A percentile compares a stretch with the other conserved stretches of the same genome.
phyloP scores from a whole-genome alignment of 2,329 filamentous ascomycete species.

The Dothideomycetidae sp. region DNA sequence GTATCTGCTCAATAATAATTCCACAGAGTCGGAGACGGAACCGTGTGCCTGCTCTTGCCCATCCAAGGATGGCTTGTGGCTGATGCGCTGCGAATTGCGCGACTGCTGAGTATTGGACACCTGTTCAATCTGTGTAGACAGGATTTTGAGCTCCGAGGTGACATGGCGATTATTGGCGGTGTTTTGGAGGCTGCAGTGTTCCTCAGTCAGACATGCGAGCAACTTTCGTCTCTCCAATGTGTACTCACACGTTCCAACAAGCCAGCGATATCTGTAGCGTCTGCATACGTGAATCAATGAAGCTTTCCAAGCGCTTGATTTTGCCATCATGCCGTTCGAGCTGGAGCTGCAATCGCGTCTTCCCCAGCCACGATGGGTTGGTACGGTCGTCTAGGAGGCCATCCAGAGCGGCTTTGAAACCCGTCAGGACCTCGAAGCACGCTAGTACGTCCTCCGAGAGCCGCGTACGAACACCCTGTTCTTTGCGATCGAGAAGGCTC shows the following conservation, averaged over 20 bases:
- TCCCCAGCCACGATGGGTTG: slow-evolving; percentile 7
- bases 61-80: background rate
- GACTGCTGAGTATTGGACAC: slow-evolving; percentile 5
- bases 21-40: no score
- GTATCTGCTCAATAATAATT: no score
- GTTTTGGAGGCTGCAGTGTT: slow-evolving; percentile 1
- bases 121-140: background rate
- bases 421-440: slow-evolving; percentile 3
- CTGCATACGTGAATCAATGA: slow-evolving; percentile 7
- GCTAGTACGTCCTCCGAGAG: slow-evolving; percentile 3
- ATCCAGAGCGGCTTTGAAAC: slow-evolving; percentile 4
- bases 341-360: slow-evolving; percentile 6
- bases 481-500: no score
- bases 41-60: no score
- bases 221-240: no score
- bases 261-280: slow-evolving; percentile 6
- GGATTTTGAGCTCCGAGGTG: background rate
- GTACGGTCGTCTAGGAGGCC: slow-evolving; percentile 3
- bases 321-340: slow-evolving; percentile 4
- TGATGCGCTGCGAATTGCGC: background rate
- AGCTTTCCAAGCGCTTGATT: slow-evolving; percentile 5
- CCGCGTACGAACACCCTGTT: background rate
- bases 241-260: slow-evolving; percentile 6
- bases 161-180: slow-evolving; percentile 3
- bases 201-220: background rate